Base-by-base conservation (phyloP, 2,329 filamentous ascomycete species). In the Dendrostoma leiphaemia region DNA sequence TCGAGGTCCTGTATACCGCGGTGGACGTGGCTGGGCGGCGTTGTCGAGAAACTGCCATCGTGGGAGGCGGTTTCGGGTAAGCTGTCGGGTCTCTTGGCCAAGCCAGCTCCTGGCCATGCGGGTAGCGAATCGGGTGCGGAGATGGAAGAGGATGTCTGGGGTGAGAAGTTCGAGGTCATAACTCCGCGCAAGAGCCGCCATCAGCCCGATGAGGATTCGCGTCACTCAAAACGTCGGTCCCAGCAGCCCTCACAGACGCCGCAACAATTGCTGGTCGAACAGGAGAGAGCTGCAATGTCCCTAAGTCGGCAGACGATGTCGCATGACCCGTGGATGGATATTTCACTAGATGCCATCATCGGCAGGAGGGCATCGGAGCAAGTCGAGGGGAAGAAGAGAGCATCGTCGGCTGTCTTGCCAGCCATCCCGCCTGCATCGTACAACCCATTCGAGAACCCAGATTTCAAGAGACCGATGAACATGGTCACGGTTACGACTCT, bases 81-180 rank as follows among this genome's bases (percentile, higher is more conserved):
- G 24, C 2, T 29, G 13, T 35, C 34, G 53, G 26, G 37, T 26
- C 47, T 51, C 5, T 29, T 45, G 37, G 32, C 37, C 9, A 19
- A 15, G 6, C 19, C 13, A 4, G 21, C 6, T 9, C 24, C 1
- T 6, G 43, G 24, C 17, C 38, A 19, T 8, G 23, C 7, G 9
- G 21, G 34, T 10, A 24, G 21, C 1, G 32, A 31, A 12, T 19
- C 23, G 8, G 34, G 13, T 12, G 24, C 17, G 23, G 24, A 21
- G 10, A 17, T n/a, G 1, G 38, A 15, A 5, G 53, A 51, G 41
- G 53, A 55, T 19, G 43, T 47, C 2, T 55, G 53, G 53, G 53
- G 48, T 12, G 48, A 47, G 41, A 31, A 17, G 5, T 23, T 41
- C 6, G 34, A 23, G 12, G 24, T n/a, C 3, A 51, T n/a, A 32